These are phyloP conservation scores for Malbranchea cinnamomea DNA, from an alignment of 2,329 filamentous ascomycete species.

Conservation along the genomic window DNA sequence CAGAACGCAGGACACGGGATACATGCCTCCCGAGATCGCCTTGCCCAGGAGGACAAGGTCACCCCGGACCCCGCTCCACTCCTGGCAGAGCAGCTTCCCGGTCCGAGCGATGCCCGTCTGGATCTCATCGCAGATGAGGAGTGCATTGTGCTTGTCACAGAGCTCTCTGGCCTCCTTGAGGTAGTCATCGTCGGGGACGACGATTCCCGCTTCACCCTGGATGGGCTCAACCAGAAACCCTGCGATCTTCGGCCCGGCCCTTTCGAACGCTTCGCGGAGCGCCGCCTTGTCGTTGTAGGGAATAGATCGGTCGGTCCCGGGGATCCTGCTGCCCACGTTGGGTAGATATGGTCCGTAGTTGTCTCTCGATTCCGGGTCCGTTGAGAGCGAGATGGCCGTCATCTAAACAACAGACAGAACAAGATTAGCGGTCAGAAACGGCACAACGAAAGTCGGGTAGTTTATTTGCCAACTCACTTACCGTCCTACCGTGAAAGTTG, in stretches of 20 bases:
- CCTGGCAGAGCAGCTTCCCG: slow-evolving; percentile 79
- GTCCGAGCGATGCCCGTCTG: slow-evolving; percentile 95
- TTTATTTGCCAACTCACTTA: slow-evolving; percentile 32
- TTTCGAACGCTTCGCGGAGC: slow-evolving; percentile 62
- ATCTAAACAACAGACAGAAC: slow-evolving; percentile 41
- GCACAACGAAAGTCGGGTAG: slow-evolving; percentile 4
- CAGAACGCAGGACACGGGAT: slow-evolving; percentile 91
- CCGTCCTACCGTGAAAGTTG: slow-evolving; percentile 94
- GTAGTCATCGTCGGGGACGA: slow-evolving; percentile 85
- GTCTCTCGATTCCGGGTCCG: slow-evolving; percentile 85
- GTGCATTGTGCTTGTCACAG: slow-evolving; percentile 88
- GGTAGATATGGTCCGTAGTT: slow-evolving; percentile 97
- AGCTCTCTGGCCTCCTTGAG: slow-evolving; percentile 63
- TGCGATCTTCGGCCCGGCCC: slow-evolving; percentile 70
- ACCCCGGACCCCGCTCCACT: slow-evolving; percentile 91
- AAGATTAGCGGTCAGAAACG: slow-evolving; percentile 10
- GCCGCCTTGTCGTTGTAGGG: slow-evolving; percentile 76
- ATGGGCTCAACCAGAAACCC: slow-evolving; percentile 94
- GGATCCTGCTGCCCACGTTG: slow-evolving; percentile 62
- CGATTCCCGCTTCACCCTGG: slow-evolving; percentile 92
- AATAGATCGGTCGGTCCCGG: slow-evolving; percentile 61
- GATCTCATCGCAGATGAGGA: slow-evolving; percentile 96
- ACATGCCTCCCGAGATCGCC: slow-evolving; percentile 96
- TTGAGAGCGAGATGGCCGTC: slow-evolving; percentile 87
- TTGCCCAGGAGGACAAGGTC: slow-evolving; percentile 92